Base-by-base conservation (phyloP, 2,329 filamentous ascomycete genomes). In the Penicillium sp. region DNA sequence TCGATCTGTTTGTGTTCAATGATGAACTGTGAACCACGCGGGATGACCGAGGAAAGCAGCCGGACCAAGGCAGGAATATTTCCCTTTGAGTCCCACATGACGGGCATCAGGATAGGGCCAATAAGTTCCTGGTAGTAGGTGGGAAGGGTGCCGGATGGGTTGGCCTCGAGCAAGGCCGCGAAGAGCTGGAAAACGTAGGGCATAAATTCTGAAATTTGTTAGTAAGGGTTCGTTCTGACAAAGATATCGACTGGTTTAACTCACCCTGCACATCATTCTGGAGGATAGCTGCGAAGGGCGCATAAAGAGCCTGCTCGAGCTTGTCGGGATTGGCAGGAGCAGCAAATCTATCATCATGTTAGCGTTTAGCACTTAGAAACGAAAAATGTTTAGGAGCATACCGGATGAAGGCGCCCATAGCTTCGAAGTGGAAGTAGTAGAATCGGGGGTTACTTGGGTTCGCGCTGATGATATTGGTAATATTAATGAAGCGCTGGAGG, bases 361-460 rank as follows among this genome's bases (percentile, higher is more conserved):
- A 67, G 61, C 40, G 39, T 49, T 8, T 44, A 29, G 26, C 7
- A 14, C 16, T 5, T 44, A 26, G 45, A 35, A 35, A n/a, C 42
- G 35, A 14, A 31, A 46, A 8, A 24, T 10, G 32, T 5, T 14
- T 10, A 5, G 18, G 10, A 47, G 22, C 75, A 63, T 72, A 85
- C 71, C 87, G 85, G 54, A 97, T 89, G 46, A 99, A 81, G 16
- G 94, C 93, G 34, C 94, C 94, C 44, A 99, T 79, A 3, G 91
- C 90, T 78, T 99, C 94, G 61, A 99, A 99, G 72, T 96, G 91
- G 74, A 93, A 99, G 79, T 99, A 99, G 77, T 97, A 97, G 78
- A 99, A 99, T 13, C 91, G 85, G 2, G 94, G 94, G 75, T 99
- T 99, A 78, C 92, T 97, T 0, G 94, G 94, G 74, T 99, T 99